These are phyloP conservation scores for Leccinum incarnatum DNA, from an alignment of 768 basidiomycete species.

Conservation along the genomic window DNA sequence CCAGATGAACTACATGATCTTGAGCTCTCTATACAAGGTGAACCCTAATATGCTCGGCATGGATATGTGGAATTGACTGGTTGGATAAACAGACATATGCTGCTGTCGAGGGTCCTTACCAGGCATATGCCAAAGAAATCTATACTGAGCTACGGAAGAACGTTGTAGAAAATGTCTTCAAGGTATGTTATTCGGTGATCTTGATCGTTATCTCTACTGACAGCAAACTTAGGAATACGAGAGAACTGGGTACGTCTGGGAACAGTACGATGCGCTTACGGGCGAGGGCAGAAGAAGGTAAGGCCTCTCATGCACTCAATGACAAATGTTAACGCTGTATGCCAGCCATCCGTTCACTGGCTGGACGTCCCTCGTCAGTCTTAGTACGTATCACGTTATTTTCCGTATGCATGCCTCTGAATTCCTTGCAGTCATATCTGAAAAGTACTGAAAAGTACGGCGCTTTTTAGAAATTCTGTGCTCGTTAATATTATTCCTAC, in stretches of 20 bases:
- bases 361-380: constrained; percentile 86
- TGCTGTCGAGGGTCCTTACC: constrained; percentile 75
- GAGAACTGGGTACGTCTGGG: constrained; percentile 94
- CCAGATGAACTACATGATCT: constrained; percentile 93
- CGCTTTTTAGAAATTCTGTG: background rate
- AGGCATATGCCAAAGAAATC: constrained; percentile 68
- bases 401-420: constrained; percentile 4
- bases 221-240: constrained; percentile 68
- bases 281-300: constrained; percentile 87
- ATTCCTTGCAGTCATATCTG: constrained; percentile 52
- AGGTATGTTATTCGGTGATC: constrained; percentile 36
- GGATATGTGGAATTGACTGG: constrained; percentile 1
- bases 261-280: constrained; percentile 85
- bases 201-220: constrained; percentile 6
- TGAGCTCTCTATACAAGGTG: constrained; percentile 78
- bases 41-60: background rate
- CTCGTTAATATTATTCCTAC: background rate
- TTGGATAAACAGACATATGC: constrained; percentile 62
- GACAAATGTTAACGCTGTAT: constrained; percentile 5
- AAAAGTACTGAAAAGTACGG: constrained; percentile 52
- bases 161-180: constrained; percentile 79
- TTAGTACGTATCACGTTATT: constrained; percentile 60
- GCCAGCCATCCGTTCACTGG: constrained; percentile 93
- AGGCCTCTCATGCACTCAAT: constrained; percentile 16
- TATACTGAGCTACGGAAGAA: constrained; percentile 81